Evolutionary conservation across 1,284 basidiomycete genomes (phyloP).

Genomic region (Taiwanofungus camphoratus): DNA sequence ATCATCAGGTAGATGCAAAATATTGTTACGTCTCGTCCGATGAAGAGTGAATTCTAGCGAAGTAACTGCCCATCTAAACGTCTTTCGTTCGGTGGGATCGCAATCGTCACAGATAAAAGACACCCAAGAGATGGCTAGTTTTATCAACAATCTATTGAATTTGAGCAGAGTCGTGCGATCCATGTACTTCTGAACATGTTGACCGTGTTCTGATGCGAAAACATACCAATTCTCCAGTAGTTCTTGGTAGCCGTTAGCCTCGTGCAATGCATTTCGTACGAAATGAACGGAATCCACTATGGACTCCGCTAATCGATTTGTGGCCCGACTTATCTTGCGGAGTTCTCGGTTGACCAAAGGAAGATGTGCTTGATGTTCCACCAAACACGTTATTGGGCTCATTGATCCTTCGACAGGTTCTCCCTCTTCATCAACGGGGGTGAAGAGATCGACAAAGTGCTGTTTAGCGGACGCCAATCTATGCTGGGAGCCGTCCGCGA

Average conservation of each 20-base stretch:
- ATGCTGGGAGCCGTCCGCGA: slow-evolving; percentile 83
- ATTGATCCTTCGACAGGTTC: slow-evolving; percentile 40
- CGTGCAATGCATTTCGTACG: slow-evolving; percentile 65
- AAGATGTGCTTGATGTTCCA: slow-evolving; percentile 89
- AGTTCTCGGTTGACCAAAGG: slow-evolving; percentile 87
- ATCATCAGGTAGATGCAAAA: slow-evolving; percentile 81
- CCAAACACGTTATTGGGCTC: slow-evolving; percentile 53
- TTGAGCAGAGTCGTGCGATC: slow-evolving; percentile 66
- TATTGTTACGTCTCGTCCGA: slow-evolving; percentile 86
- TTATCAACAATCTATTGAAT: slow-evolving; percentile 81
- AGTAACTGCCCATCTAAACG: slow-evolving; percentile 98
- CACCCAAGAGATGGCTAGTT: slow-evolving; percentile 94
- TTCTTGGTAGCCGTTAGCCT: slow-evolving; percentile 72
- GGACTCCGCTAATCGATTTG: slow-evolving; percentile 87
- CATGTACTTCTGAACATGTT: slow-evolving; percentile 85
- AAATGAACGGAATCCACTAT: slow-evolving; percentile 89
- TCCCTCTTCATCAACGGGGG: slow-evolving; percentile 54
- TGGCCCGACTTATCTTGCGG: slow-evolving; percentile 85
- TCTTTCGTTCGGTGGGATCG: slow-evolving; percentile 92
- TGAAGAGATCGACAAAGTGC: slow-evolving; percentile 67
- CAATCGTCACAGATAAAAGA: slow-evolving; percentile 98
- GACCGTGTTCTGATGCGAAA: slow-evolving; percentile 94
- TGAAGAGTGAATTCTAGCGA: slow-evolving; percentile 92
- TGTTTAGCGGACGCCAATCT: slow-evolving; percentile 78
- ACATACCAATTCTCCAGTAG: slow-evolving; percentile 93